Evolutionary conservation across 495 filamentous ascomycete genomes (phyloP).

Genomic region (Talaromyces adpressus): DNA sequence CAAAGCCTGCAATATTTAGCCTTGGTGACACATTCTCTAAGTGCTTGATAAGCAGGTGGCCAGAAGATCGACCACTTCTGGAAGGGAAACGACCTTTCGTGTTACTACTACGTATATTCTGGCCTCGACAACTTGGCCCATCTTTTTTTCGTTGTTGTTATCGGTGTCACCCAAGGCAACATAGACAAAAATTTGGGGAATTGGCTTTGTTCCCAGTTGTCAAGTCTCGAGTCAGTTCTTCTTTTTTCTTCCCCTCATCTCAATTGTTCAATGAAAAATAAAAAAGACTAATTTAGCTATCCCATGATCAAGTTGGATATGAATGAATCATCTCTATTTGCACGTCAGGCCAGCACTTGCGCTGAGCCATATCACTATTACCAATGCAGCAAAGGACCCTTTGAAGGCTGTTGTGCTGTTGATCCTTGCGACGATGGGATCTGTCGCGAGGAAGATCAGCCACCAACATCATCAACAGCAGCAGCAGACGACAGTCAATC

Average conservation of each 20-base stretch:
- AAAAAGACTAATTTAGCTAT: background rate
- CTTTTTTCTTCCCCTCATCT: background rate
- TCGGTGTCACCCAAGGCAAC: background rate
- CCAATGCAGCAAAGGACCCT: constrained; percentile 22
- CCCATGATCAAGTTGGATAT: background rate
- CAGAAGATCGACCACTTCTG: background rate
- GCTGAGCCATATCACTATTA: constrained; percentile 20
- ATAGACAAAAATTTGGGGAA: background rate
- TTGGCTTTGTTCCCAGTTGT: background rate
- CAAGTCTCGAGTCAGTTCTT: background rate
- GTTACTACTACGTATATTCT: background rate
- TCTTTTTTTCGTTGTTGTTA: background rate
- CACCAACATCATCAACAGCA: background rate
- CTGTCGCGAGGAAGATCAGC: constrained; percentile 23
- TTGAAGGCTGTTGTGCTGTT: constrained; percentile 31
- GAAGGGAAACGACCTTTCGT: background rate
- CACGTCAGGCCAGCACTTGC: constrained; percentile 14
- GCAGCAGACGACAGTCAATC: constrained; percentile 4
- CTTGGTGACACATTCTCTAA: background rate
- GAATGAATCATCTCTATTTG: constrained; percentile 4
- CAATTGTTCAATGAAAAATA: background rate
- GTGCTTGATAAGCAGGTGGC: background rate
- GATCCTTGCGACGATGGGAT: constrained; percentile 28
- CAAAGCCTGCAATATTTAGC: background rate
- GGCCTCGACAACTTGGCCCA: background rate